phyloP scores from a whole-genome alignment of 306 rosid genomes.

The Prunus mume region DNA sequence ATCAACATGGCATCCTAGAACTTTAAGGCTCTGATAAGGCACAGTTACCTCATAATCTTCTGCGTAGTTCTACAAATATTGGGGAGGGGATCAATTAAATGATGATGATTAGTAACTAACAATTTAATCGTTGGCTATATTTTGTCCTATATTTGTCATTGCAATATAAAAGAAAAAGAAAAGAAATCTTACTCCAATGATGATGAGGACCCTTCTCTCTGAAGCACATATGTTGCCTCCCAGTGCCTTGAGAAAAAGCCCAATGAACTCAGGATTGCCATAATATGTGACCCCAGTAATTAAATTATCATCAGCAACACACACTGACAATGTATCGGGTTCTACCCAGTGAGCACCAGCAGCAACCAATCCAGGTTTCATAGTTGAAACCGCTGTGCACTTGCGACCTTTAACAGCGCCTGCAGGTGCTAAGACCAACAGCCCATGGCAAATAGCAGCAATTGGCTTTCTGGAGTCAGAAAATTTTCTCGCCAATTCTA shows the following conservation, averaged over 20 bases:
- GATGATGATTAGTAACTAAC: conserved; percentile 1
- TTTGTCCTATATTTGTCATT: background rate
- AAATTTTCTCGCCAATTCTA: conserved; percentile 51
- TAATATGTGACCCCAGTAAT: conserved; percentile 51
- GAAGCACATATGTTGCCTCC: conserved; percentile 68
- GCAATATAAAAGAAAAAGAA: background rate
- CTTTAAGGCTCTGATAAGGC: conserved; percentile 85
- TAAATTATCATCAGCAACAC: conserved; percentile 68
- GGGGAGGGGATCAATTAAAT: background rate
- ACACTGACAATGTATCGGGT: conserved; percentile 49
- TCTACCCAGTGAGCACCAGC: conserved; percentile 88
- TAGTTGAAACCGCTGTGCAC: conserved; percentile 57
- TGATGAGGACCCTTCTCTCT: conserved; percentile 58
- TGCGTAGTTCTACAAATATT: conserved; percentile 67
- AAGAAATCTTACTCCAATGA: conserved; percentile 69
- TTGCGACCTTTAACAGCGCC: conserved; percentile 54
- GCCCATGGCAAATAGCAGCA: conserved; percentile 76
- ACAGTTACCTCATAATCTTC: conserved; percentile 85
- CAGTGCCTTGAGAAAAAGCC: conserved; percentile 61
- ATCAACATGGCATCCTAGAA: conserved; percentile 85
- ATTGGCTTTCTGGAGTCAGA: conserved; percentile 49
- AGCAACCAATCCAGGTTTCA: conserved; percentile 56
- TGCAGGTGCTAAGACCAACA: conserved; percentile 82
- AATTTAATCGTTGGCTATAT: background rate
- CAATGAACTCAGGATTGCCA: conserved; percentile 58